Conservation (phyloP, 352 stramenopile genomes). For the Phytophthora sansomeana region DNA sequence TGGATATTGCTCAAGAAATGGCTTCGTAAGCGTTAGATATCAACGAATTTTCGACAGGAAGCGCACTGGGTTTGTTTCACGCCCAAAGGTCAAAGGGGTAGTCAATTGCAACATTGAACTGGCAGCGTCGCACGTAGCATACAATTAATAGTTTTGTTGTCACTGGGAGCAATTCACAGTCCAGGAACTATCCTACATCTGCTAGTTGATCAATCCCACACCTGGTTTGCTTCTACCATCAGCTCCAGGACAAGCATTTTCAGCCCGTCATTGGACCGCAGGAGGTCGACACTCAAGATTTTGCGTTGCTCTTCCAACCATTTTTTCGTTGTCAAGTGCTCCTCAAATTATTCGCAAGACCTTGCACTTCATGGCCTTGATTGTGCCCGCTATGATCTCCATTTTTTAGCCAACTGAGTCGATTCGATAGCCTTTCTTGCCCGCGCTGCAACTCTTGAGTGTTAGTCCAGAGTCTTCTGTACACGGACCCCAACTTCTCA, state of each 20-base stretch:
- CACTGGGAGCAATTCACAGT: no score
- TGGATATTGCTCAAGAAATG: no score
- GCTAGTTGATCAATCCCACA: no score
- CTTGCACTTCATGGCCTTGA: neutral
- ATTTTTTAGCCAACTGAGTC: neutral
- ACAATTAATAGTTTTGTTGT: no score
- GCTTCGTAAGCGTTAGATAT: no score
- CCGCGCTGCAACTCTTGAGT: neutral
- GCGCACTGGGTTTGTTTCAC: no score
- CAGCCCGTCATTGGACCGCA: slow-evolving; percentile 1
- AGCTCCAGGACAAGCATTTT: neutral
- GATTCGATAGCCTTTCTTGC: slow-evolving; percentile 7
- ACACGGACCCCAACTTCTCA: neutral
- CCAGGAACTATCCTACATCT: no score
- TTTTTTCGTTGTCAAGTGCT: neutral
- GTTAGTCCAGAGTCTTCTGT: neutral
- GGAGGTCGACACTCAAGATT: neutral
- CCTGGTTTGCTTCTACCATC: slow-evolving; percentile 5
- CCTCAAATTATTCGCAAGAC: neutral
- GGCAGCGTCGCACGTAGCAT: no score
- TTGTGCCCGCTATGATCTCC: neutral
- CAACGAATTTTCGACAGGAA: no score
- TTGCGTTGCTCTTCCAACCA: neutral
- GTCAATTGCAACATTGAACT: no score
- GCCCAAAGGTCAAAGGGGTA: no score